A percentile compares a stretch with the other conserved stretches of the same genome.
Conservation (phyloP, 441 rosid species). For the Adansonia gregorii region DNA sequence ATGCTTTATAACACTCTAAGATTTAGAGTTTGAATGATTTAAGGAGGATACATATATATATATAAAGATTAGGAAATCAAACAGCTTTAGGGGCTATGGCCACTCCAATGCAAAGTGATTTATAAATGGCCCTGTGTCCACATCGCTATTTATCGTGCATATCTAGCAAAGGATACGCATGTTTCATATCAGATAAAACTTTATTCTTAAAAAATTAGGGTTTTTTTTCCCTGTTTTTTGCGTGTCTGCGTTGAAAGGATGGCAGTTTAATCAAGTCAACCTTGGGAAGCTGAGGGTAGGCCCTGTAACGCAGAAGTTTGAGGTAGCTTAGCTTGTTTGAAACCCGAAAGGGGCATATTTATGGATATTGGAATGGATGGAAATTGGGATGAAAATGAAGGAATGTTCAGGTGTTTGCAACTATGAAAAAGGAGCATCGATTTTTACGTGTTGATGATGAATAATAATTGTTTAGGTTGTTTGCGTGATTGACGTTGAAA, state of each 20-base stretch:
- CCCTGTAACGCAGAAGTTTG: neutral
- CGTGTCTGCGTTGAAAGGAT: neutral
- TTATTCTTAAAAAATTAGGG: too few relatives aligned
- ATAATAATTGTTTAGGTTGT: slow-evolving; percentile 55
- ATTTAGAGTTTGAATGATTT: neutral
- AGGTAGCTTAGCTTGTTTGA: neutral
- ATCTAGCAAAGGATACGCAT: slow-evolving; percentile 51
- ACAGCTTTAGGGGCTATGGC: neutral
- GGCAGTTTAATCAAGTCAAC: slow-evolving; percentile 35
- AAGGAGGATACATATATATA: neutral
- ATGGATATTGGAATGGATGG: neutral
- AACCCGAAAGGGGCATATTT: too few relatives aligned
- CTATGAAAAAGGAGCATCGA: slow-evolving; percentile 39
- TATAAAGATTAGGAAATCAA: neutral
- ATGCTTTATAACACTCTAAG: neutral
- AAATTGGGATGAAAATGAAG: neutral
- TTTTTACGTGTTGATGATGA: slow-evolving; percentile 67
- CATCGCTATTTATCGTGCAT: slow-evolving; percentile 43
- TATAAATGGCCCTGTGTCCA: slow-evolving; percentile 34
- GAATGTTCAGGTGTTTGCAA: slow-evolving; percentile 61
- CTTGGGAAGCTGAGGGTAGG: slow-evolving; percentile 2
- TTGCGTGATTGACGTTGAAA: slow-evolving; percentile 92
- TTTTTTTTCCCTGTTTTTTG: neutral
- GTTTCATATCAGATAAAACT: slow-evolving; percentile 39
- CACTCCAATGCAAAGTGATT: neutral